Conservation (phyloP, 1,139 yeast species). For the Candida pseudoviswanathii region DNA sequence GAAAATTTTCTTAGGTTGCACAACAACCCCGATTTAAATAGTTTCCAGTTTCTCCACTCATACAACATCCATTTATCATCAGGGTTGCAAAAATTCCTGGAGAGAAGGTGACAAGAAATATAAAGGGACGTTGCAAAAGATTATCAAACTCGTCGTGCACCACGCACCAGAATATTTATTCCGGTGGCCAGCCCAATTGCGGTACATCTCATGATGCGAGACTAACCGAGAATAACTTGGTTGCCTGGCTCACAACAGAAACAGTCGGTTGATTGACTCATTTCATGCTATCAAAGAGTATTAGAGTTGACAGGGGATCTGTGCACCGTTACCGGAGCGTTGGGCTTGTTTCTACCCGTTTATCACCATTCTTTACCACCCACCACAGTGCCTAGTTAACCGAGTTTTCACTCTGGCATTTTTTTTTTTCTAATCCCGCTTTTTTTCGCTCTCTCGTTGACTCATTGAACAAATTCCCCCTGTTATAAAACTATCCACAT, state of each 20-base stretch:
- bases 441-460: constrained; percentile 1
- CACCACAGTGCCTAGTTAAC: constrained; percentile 5
- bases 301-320: background rate
- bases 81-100: no score
- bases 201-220: background rate
- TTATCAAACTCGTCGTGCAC: background rate
- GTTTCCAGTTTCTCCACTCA: no score
- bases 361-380: no score
- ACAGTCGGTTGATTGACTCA: background rate
- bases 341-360: no score
- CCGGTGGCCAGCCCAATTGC: no score
- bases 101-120: no score
- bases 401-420: background rate
- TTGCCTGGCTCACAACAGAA: background rate
- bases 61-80: no score
- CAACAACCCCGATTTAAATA: no score
- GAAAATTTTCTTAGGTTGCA: no score
- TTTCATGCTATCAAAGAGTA: no score
- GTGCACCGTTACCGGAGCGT: background rate
- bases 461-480: constrained; percentile 7
- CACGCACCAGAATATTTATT: background rate
- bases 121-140: no score
- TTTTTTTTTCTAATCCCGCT: background rate
- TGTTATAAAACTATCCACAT: background rate
- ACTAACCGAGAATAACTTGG: background rate